Evolutionary conservation across 495 filamentous ascomycete species (phyloP), one percentile per base, ranked within the genome.

Genomic region (Diplogelasinospora grovesii): DNA sequence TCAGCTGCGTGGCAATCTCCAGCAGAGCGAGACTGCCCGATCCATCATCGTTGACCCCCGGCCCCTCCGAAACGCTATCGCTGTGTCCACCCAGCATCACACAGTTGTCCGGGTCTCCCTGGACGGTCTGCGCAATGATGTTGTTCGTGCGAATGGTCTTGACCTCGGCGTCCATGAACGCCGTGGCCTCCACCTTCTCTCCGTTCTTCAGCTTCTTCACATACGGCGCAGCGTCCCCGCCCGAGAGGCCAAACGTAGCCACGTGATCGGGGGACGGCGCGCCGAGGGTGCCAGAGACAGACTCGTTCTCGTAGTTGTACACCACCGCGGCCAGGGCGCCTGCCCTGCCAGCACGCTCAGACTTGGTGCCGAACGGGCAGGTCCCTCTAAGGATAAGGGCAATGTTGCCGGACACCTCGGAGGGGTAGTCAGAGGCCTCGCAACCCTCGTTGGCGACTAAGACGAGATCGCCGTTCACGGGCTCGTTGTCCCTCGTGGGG

Each of bases 281-380:
- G 8, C 69, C 77, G 20, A 81, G 57, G 4, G 77, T 81, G 10
- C 75, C 77, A 18, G 61, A 63, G 2, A 79, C 39, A 22, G 45
- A 52, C 8, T 61, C 68, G 7, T 64, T 37, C 11, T 73, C 68
- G 48, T 72, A 69, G 51, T 82, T 82, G 52, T 75, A 81, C 8
- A 83, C 61, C 0, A 83, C 63, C 0, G 74, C 75, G n/a, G 73
- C 79, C 27, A 75, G 52, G 9, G 78, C 79, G 26, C 77, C 79
- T 1, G 74, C 73, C 42, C 64, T 67, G 20, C 76, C 75, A 6
- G 77, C 72, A 8, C 66, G 52, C 37, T 65, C 65, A 5, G 77
- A 78, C 50, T 81, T 81, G 42, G 65, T 66, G 19, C 75, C 76
- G 49, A 82, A 80, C 2, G 75, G 52, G 57, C 79, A 83, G 8